Percentiles rank a stretch among this genome's conserved stretches.
These are phyloP conservation scores for Miscanthus lutarioriparius DNA, from an alignment of 176 grass and related monocot species.

Conservation along the genomic window DNA sequence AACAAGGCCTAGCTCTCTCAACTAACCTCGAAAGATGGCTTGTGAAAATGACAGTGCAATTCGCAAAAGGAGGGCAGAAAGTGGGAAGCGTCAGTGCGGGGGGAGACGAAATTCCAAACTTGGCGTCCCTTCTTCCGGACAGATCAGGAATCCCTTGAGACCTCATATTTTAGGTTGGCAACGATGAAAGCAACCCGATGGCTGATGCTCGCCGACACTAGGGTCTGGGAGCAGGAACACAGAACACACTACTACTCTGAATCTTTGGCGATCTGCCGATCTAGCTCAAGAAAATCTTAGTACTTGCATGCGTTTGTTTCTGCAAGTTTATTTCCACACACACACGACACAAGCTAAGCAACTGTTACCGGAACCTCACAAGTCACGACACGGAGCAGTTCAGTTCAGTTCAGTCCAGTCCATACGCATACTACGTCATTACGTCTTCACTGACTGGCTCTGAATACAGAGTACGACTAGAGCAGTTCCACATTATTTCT, in stretches of 20 bases:
- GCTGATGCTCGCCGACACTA: neutral
- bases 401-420: too few species aligned
- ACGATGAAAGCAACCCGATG: constrained; percentile 25
- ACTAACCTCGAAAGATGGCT: neutral
- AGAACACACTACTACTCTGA: neutral
- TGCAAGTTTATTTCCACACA: neutral
- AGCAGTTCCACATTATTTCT: neutral
- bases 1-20: too few species aligned
- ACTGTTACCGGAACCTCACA: neutral
- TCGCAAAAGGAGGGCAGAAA: neutral
- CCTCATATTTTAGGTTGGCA: neutral
- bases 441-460: neutral
- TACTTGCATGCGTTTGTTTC: neutral
- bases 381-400: neutral
- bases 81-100: neutral
- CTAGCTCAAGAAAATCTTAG: neutral
- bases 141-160: constrained; percentile 12
- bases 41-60: neutral
- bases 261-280: neutral
- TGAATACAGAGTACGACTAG: neutral
- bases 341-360: neutral
- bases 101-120: constrained; percentile 4
- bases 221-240: neutral
- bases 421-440: neutral
- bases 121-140: neutral